phyloP scores from a whole-genome alignment of 73 alveolate species.

The Effrenium voratum region DNA sequence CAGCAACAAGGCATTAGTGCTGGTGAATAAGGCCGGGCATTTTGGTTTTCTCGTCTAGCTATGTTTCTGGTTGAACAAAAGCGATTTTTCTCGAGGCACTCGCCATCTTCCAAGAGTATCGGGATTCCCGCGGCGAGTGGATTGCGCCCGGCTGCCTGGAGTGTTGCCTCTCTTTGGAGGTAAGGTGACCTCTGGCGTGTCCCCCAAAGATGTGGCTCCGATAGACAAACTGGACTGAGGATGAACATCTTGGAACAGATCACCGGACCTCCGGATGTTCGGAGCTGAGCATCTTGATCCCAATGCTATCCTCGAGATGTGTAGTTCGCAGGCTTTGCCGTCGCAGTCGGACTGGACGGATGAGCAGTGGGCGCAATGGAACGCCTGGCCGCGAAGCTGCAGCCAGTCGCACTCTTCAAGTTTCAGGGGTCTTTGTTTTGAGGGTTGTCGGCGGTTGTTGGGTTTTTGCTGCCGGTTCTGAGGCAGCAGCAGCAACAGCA shows the following conservation, averaged over 20 bases:
- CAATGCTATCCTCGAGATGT: neutral
- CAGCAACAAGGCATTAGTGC: conserved; percentile 80
- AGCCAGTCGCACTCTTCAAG: neutral
- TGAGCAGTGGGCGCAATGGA: conserved; percentile 88
- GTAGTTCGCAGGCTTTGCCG: neutral
- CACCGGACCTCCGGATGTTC: conserved; percentile 84
- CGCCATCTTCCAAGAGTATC: conserved; percentile 89
- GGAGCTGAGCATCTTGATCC: neutral
- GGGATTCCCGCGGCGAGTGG: conserved; percentile 89
- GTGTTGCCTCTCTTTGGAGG: too few relatives aligned
- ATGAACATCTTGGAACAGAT: conserved; percentile 90
- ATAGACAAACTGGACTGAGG: neutral
- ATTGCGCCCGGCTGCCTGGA: conserved; percentile 32
- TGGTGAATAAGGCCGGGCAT: conserved; percentile 35
- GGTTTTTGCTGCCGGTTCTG: neutral
- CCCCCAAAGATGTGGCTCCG: neutral
- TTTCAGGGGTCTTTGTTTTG: neutral
- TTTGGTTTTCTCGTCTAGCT: neutral
- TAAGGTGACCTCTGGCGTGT: too few relatives aligned
- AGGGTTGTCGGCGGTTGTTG: neutral
- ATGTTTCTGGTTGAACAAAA: neutral
- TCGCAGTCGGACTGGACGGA: conserved; percentile 60
- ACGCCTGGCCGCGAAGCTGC: conserved; percentile 15
- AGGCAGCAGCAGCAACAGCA: conserved; percentile 64
- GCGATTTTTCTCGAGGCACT: conserved; percentile 25